These are phyloP conservation scores for Fragaria iinumae DNA, from an alignment of 306 rosid genomes.

Conservation along the genomic window DNA sequence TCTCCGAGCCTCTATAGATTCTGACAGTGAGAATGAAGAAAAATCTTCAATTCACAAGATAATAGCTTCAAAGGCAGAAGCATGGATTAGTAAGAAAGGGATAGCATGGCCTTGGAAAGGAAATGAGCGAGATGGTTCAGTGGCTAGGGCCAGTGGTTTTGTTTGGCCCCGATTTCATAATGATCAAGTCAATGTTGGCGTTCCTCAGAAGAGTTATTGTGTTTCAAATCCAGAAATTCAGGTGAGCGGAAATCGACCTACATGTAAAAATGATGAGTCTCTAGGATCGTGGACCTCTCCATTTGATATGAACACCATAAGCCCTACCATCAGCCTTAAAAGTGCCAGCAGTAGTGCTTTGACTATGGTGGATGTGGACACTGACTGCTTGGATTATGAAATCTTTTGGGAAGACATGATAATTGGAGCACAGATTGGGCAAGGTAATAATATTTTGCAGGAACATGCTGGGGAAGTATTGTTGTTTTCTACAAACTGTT, in stretches of 20 bases:
- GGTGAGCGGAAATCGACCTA: conserved; percentile 48
- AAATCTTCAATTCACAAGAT: conserved; percentile 58
- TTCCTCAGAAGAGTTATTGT: conserved; percentile 40
- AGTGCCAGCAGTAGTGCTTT: conserved; percentile 62
- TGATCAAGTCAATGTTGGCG: conserved; percentile 59
- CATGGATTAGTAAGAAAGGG: conserved; percentile 80
- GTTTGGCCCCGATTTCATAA: conserved; percentile 55
- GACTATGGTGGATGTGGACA: conserved; percentile 69
- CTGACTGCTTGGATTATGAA: conserved; percentile 90
- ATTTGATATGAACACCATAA: conserved; percentile 72
- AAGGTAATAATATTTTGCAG: conserved; percentile 52
- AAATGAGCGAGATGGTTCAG: conserved; percentile 61
- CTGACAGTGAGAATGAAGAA: conserved; percentile 64
- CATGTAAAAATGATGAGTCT: conserved; percentile 57
- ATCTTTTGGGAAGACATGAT: conserved; percentile 93
- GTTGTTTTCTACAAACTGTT: neutral
- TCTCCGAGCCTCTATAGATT: conserved; percentile 51
- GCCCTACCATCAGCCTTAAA: conserved; percentile 86
- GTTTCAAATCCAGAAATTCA: conserved; percentile 50
- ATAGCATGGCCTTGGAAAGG: conserved; percentile 86
- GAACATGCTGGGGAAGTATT: conserved; percentile 20
- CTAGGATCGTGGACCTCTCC: conserved; percentile 72
- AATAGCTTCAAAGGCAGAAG: conserved; percentile 73
- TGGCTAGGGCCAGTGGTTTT: conserved; percentile 39
- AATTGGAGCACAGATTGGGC: conserved; percentile 88